Conservation (phyloP, 208 protist genomes). For the Endotrypanum monterogeii region DNA sequence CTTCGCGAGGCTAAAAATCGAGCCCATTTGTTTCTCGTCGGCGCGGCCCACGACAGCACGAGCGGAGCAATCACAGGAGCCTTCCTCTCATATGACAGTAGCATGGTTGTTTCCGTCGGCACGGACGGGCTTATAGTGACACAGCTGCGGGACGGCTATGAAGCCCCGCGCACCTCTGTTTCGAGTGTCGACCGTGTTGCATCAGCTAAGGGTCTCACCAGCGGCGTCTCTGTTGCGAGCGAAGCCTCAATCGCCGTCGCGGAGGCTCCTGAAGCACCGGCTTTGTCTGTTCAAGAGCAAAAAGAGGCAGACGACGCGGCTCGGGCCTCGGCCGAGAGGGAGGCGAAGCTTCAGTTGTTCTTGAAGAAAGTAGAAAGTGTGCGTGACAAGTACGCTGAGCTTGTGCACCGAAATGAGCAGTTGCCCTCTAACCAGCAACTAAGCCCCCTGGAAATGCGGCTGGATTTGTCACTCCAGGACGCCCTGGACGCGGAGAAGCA, state of each 20-base stretch:
- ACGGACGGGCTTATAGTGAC: constrained; percentile 92
- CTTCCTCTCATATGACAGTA: constrained; percentile 83
- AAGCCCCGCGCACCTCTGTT: constrained; percentile 7
- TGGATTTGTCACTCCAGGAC: constrained; percentile 86
- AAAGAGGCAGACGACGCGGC: constrained; percentile 93
- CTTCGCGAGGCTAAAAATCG: constrained; percentile 13
- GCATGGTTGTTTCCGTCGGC: constrained; percentile 84
- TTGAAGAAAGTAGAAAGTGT: constrained; percentile 60
- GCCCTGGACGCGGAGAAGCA: constrained; percentile 74
- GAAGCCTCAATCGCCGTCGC: background rate
- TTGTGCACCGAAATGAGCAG: constrained; percentile 79
- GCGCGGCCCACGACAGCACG: constrained; percentile 84
- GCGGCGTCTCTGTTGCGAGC: background rate
- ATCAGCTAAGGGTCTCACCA: background rate
- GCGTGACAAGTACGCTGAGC: constrained; percentile 53
- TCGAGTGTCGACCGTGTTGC: background rate
- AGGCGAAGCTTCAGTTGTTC: constrained; percentile 80
- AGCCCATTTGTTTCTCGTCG: constrained; percentile 34
- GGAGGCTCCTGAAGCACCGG: constrained; percentile 12
- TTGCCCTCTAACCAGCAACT: constrained; percentile 57
- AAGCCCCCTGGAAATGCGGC: constrained; percentile 58
- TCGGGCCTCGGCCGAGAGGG: constrained; percentile 48
- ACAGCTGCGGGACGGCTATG: constrained; percentile 51
- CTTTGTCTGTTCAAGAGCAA: constrained; percentile 90
- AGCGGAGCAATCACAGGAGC: constrained; percentile 55